Percentiles rank a stretch among this genome's conserved stretches.
phyloP scores from a whole-genome alignment of 2,329 filamentous ascomycete species.

The Phyllosticta citrichinensis region DNA sequence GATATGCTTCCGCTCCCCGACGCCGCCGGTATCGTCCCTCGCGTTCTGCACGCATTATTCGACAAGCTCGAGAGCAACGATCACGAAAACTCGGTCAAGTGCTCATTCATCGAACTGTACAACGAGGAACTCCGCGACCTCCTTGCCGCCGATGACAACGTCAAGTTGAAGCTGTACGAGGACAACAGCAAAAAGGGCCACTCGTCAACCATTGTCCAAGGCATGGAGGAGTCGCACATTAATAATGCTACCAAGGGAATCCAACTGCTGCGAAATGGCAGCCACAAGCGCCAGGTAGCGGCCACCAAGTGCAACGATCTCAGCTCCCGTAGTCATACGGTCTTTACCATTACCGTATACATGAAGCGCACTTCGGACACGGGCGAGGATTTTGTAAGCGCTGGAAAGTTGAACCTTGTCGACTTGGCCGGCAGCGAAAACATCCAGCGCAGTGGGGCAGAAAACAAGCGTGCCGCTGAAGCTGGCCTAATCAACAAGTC shows the following conservation, averaged over 20 bases:
- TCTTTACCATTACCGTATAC: slow-evolving; percentile 91
- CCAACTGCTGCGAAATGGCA: slow-evolving; percentile 77
- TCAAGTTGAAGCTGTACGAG: slow-evolving; percentile 92
- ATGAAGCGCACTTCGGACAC: slow-evolving; percentile 72
- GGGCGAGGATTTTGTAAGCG: slow-evolving; percentile 81
- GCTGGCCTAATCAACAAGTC: slow-evolving; percentile 98
- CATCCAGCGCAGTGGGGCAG: slow-evolving; percentile 90
- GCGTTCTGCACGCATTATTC: slow-evolving; percentile 80
- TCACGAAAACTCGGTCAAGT: slow-evolving; percentile 86
- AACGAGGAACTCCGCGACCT: slow-evolving; percentile 94
- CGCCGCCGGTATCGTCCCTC: slow-evolving; percentile 87
- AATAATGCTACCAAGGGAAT: slow-evolving; percentile 77
- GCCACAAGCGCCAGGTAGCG: slow-evolving; percentile 91
- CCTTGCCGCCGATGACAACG: slow-evolving; percentile 67
- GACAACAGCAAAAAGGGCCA: slow-evolving; percentile 81
- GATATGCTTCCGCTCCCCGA: slow-evolving; percentile 85
- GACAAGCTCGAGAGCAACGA: slow-evolving; percentile 65
- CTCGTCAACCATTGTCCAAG: slow-evolving; percentile 78
- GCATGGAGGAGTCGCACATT: slow-evolving; percentile 95
- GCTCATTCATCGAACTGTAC: slow-evolving; percentile 97
- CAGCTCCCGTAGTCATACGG: slow-evolving; percentile 91
- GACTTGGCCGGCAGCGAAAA: slow-evolving; percentile 97
- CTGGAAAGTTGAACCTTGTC: slow-evolving; percentile 91
- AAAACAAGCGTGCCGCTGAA: slow-evolving; percentile 94
- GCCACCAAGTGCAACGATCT: slow-evolving; percentile 99